Evolutionary conservation across 2,329 filamentous ascomycete genomes (phyloP), one percentile per base, ranked within the genome.

Genomic region (Pleurostoma richardsiae): DNA sequence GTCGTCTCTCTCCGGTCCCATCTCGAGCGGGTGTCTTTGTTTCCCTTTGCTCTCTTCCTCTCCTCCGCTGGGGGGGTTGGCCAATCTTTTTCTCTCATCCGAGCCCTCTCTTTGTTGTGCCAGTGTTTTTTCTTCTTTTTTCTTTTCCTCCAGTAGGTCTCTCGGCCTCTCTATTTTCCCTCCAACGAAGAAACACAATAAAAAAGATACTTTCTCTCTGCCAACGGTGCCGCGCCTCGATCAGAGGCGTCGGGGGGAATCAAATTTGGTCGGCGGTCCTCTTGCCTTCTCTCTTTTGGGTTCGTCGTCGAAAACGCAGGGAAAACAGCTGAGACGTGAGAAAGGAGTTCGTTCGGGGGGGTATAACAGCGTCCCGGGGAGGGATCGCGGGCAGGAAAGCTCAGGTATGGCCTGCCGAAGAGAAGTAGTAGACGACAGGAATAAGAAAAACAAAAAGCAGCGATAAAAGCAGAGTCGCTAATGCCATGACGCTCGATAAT

Each of bases 81-180:
- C 33, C 33, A 36, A 36, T 44, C 19, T 31, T n/a, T 36, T 26
- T 36, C 42, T 19, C 19, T 19, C 19, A 19, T 19, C 28, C 19
- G 11, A 26, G 30, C 29, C 41, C 30, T 31, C 6, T 43, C 41
- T n/a, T 31, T 30, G 10, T 42, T 11, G 29, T 30, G 33, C 56
- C 53, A 19, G 29, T 26, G 39, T 40, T 4, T 29, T 42, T 39
- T 39, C 10, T 30, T 36, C 41, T 33, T 43, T 40, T 11, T 10
- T 43, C 41, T 39, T 19, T 19, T 19, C 19, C 19, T 19, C 19
- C 19, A 19, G 19, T 19, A 19, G 19, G 19, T 19, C 19, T 19
- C 19, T 36, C n/a, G 33, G 8, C 33, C 33, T 8, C 33, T 36
- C 33, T 36, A 8, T 36, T 36, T n/a, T 36, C n/a, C 33, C 33